Evolutionary conservation across 805 yeast genomes (phyloP), one percentile per base, ranked within the genome.

Genomic region (Starmerella potacharoeniae): DNA sequence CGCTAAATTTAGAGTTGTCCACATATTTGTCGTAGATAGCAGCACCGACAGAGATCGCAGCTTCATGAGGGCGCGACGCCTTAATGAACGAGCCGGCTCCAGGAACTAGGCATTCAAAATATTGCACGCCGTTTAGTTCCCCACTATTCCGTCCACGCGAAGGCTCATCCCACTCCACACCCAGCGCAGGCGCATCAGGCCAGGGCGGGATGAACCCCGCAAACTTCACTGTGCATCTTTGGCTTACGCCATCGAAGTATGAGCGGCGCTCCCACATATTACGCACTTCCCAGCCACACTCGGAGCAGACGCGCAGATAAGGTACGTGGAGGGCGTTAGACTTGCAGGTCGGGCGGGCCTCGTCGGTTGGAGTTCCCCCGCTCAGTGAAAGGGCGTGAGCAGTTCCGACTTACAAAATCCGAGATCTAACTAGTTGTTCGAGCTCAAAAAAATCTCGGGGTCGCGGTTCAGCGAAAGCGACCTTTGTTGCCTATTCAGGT

Each of bases 81-180:
- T 83, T 85, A 34, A 86, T 55, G 60, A 86, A 86, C 4, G 89
- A 79, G 0, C 86, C 95, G 2, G 82, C 70, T 0, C 71, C 72
- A 0, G 60, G 65, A n/a, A 57, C 68, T n/a, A 39, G 36, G 46
- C 71, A 63, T 6, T 59, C 36, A 66, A 90, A 90, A 65, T 86
- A 86, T 52, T 65, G 61, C 0, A 68, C 62, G 0, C 83, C 86
- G 22, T 77, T 71, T 31, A 79, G 57, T 1, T 65, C 55, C 0
- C 97, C 97, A 58, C 77, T 70, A 65, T 89, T 80, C 62, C 82
- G 86, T 1, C 97, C 97, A 37, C 88, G 72, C 0, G 57, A 54
- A 0, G 75, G 68, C 46, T 80, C 72, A 65, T 90, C 97, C 96
- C 96, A 90, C 66, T 90, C 96, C 4, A 90, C 75, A 0, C 97